Conservation (phyloP, 2,329 filamentous ascomycete genomes). For the Neonectria sp. region DNA sequence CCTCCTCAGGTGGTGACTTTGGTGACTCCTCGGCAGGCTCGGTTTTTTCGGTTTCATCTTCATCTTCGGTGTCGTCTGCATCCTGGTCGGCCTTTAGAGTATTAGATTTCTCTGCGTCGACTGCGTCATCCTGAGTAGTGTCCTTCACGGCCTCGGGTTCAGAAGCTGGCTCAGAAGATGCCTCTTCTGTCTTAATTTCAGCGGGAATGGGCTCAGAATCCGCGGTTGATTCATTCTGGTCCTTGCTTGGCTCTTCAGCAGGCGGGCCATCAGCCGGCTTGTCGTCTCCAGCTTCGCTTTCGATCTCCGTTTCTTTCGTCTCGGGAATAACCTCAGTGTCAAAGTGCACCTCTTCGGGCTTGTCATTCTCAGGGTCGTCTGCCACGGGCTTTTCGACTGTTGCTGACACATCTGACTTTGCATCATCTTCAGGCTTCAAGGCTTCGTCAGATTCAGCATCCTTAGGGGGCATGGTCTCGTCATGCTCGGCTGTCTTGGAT, state of each 20-base stretch:
- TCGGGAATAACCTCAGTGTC: constrained; percentile 10
- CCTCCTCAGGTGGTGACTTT: constrained; percentile 17
- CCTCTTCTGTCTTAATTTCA: constrained; percentile 11
- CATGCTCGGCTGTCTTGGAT: neutral
- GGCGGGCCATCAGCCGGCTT: neutral
- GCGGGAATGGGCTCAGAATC: constrained; percentile 5
- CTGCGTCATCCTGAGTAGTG: neutral
- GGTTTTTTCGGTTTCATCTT: constrained; percentile 7
- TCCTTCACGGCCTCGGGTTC: constrained; percentile 16
- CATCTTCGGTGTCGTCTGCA: constrained; percentile 2
- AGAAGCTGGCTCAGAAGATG: neutral
- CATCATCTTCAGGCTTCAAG: constrained; percentile 6
- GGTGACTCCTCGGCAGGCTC: constrained; percentile 20
- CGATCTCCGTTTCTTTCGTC: constrained; percentile 1
- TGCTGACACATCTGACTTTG: neutral
- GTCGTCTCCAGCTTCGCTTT: constrained; percentile 14
- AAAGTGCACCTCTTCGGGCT: constrained; percentile 2
- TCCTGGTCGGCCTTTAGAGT: neutral
- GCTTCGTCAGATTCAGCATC: constrained; percentile 9
- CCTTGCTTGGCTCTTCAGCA: constrained; percentile 4
- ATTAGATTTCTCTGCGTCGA: constrained; percentile 12
- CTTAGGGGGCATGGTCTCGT: constrained; percentile 3
- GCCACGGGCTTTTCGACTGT: constrained; percentile 9
- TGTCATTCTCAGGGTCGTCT: constrained; percentile 14
- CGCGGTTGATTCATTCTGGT: constrained; percentile 14